Evolutionary conservation across 371 early-diverging fungal species (phyloP).

Genomic region (Sporodiniella umbellata): DNA sequence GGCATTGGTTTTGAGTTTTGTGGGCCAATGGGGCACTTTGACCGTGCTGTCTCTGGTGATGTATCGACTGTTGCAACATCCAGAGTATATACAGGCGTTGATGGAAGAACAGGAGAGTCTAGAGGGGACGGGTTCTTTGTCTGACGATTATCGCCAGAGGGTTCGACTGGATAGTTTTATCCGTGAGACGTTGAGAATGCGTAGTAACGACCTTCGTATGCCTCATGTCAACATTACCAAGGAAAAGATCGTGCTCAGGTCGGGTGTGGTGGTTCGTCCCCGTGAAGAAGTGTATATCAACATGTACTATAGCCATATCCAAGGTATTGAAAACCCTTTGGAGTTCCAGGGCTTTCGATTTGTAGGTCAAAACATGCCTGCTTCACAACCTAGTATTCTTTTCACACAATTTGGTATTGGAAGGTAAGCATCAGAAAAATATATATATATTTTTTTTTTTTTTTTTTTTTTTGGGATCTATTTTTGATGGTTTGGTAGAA

Average conservation of each 20-base stretch:
- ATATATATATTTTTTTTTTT: neutral
- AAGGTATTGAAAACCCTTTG: conserved; percentile 17
- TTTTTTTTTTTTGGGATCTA: neutral
- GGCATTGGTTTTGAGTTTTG: too few relatives aligned
- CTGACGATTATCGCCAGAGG: too few relatives aligned
- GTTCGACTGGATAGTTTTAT: too few relatives aligned
- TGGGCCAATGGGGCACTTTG: too few relatives aligned
- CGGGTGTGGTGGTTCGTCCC: conserved; percentile 39
- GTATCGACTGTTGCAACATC: too few relatives aligned
- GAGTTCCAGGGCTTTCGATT: conserved; percentile 46
- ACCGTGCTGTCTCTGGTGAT: too few relatives aligned
- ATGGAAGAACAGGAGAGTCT: too few relatives aligned
- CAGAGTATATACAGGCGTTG: too few relatives aligned
- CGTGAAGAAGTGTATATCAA: conserved; percentile 34
- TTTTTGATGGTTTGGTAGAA: conserved; percentile 9
- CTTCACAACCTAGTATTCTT: conserved; percentile 35
- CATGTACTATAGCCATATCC: conserved; percentile 18
- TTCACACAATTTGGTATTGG: conserved; percentile 54
- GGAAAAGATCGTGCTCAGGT: conserved; percentile 25
- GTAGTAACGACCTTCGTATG: conserved; percentile 15
- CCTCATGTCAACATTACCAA: conserved; percentile 29
- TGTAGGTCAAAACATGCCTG: conserved; percentile 32
- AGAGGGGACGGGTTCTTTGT: too few relatives aligned
- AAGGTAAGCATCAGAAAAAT: conserved; percentile 19
- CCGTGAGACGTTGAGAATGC: conserved; percentile 38